A percentile compares a stretch with the other conserved stretches of the same genome.
Evolutionary conservation across 2,329 filamentous ascomycete species (phyloP).

Genomic region (Verticillium albo-atrum): DNA sequence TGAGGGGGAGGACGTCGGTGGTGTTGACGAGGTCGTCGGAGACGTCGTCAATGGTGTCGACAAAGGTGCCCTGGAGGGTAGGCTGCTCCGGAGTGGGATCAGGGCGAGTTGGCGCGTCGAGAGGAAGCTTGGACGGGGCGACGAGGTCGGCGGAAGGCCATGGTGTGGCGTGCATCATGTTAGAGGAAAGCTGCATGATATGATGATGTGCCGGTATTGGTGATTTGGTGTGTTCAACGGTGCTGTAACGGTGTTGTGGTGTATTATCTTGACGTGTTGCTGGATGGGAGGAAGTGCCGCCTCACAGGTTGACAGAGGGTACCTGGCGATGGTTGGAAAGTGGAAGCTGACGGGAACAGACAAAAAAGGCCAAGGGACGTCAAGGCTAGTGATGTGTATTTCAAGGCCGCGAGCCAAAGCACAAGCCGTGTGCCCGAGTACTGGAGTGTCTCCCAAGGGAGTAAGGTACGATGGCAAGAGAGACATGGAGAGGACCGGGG

Average conservation of each 20-base stretch:
- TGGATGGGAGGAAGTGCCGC: too few relatives aligned
- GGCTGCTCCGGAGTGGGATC: neutral
- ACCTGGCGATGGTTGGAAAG: too few relatives aligned
- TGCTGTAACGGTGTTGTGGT: too few relatives aligned
- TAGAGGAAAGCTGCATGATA: too few relatives aligned
- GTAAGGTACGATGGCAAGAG: neutral
- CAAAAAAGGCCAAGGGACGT: neutral
- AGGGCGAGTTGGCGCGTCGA: neutral
- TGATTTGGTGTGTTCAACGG: too few relatives aligned
- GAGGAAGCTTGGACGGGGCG: neutral
- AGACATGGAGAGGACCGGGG: neutral
- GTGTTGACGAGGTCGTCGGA: conserved; percentile 25
- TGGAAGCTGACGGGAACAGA: neutral
- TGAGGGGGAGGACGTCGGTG: conserved; percentile 24
- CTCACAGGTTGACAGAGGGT: too few relatives aligned
- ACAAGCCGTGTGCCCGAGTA: neutral
- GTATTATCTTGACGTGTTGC: too few relatives aligned
- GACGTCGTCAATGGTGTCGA: conserved; percentile 22
- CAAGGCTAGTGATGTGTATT: neutral
- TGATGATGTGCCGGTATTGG: too few relatives aligned
- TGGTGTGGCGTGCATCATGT: too few relatives aligned
- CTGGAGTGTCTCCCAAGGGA: neutral
- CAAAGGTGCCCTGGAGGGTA: conserved; percentile 8
- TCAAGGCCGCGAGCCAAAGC: neutral
- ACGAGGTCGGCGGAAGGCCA: neutral